Conservation (phyloP, 306 rosid genomes). For the Castanea mollissima region DNA sequence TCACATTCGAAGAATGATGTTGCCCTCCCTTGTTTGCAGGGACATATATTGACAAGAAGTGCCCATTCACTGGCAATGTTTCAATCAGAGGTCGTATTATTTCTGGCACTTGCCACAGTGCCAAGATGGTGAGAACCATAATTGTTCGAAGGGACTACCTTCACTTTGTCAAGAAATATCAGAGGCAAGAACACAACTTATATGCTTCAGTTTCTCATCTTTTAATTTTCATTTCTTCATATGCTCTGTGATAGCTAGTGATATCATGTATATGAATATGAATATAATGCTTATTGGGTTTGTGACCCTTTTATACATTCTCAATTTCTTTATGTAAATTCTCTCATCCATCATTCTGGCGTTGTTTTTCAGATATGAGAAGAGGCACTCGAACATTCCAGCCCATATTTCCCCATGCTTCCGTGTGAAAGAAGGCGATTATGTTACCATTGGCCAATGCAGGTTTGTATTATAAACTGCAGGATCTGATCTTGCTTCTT, state of each 20-base stretch:
- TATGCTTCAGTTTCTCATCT: neutral
- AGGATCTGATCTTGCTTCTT: too few species aligned
- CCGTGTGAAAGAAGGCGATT: constrained; percentile 70
- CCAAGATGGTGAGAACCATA: constrained; percentile 64
- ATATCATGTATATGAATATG: too few species aligned
- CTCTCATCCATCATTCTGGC: too few species aligned
- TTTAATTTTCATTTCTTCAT: neutral
- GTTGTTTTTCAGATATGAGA: constrained; percentile 43
- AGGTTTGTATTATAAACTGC: constrained; percentile 30
- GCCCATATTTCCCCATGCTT: constrained; percentile 66
- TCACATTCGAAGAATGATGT: neutral
- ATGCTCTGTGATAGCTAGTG: too few species aligned
- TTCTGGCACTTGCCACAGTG: constrained; percentile 70
- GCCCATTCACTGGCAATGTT: constrained; percentile 60
- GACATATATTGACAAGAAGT: constrained; percentile 64
- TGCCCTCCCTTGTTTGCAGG: constrained; percentile 25
- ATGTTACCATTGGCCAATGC: constrained; percentile 63
- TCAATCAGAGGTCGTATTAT: constrained; percentile 60
- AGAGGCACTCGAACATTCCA: constrained; percentile 64
- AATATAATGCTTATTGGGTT: neutral
- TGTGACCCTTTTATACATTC: neutral
- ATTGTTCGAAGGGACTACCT: constrained; percentile 60
- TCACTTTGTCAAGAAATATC: constrained; percentile 61
- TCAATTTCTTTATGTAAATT: too few species aligned
- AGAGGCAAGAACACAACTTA: constrained; percentile 31